Percentiles rank a stretch among this genome's conserved stretches.
Conservation (phyloP, 352 stramenopile species). For the Globisporangium uncinulatum region DNA sequence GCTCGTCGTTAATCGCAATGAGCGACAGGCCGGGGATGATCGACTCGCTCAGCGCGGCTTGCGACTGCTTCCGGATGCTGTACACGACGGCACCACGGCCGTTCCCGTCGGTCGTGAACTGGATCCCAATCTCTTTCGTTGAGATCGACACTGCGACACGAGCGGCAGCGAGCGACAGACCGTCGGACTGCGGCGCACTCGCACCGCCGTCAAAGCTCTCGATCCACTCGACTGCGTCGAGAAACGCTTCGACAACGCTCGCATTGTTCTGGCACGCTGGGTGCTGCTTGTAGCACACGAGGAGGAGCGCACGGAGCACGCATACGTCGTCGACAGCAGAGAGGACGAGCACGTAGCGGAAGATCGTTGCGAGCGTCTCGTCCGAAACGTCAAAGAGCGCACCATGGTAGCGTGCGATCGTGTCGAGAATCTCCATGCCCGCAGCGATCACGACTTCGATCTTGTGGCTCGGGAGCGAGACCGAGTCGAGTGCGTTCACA, state of each 20-base stretch:
- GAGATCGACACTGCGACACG: conserved; percentile 74
- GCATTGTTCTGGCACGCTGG: conserved; percentile 68
- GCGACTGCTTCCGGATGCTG: conserved; percentile 71
- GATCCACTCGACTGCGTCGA: conserved; percentile 78
- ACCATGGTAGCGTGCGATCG: conserved; percentile 49
- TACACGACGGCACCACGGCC: conserved; percentile 71
- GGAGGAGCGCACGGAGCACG: conserved; percentile 42
- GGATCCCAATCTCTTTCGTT: conserved; percentile 77
- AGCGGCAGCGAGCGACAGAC: conserved; percentile 42
- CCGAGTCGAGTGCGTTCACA: conserved; percentile 64
- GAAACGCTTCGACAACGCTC: conserved; percentile 50
- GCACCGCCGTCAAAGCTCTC: conserved; percentile 45
- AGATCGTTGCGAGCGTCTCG: conserved; percentile 52
- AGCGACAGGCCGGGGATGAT: conserved; percentile 70
- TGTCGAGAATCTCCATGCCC: conserved; percentile 39
- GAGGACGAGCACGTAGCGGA: conserved; percentile 64
- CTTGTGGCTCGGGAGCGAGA: conserved; percentile 80
- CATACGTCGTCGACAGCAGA: conserved; percentile 54
- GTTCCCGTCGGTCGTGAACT: conserved; percentile 76
- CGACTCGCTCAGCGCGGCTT: conserved; percentile 64
- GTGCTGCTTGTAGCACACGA: conserved; percentile 58
- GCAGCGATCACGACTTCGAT: conserved; percentile 65
- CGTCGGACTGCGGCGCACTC: conserved; percentile 31
- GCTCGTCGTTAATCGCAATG: conserved; percentile 79
- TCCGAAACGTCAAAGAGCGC: conserved; percentile 54